phyloP scores from a whole-genome alignment of 2,329 filamentous ascomycete species.

The Sarocladium strictum region DNA sequence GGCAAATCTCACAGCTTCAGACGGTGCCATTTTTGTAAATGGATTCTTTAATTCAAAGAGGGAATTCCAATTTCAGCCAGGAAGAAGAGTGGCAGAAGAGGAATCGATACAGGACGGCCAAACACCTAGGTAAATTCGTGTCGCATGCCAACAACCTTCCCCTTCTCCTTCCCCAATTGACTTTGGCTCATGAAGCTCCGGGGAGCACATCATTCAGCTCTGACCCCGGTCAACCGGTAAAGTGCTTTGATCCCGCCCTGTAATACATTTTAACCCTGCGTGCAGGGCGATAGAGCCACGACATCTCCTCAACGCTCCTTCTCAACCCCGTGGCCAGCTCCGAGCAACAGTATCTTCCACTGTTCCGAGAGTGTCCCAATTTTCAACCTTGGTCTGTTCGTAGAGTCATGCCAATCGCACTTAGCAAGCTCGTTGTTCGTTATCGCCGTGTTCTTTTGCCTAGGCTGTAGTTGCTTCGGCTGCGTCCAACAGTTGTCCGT shows the following conservation, averaged over 20 bases:
- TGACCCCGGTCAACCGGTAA: too few relatives aligned
- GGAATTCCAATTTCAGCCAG: neutral
- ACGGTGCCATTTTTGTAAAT: too few relatives aligned
- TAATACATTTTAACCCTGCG: too few relatives aligned
- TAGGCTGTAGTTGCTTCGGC: too few relatives aligned
- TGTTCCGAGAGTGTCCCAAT: neutral
- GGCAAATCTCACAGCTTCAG: too few relatives aligned
- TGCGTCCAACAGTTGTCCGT: neutral
- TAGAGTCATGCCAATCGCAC: too few relatives aligned
- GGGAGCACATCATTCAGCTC: neutral
- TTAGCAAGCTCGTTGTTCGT: neutral
- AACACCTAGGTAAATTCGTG: conserved; percentile 2
- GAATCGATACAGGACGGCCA: neutral
- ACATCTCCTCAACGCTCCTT: too few relatives aligned
- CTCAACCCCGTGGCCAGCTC: neutral
- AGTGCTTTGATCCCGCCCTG: too few relatives aligned
- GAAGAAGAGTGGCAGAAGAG: neutral
- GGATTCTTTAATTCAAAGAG: neutral
- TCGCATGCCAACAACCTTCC: neutral
- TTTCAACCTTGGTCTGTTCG: neutral
- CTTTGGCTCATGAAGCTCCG: neutral
- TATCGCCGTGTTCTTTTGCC: neutral
- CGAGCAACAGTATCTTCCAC: neutral
- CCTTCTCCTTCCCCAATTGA: neutral
- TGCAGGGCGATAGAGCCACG: neutral